Evolutionary conservation across 352 stramenopile species (phyloP).

Genomic region (Pythium plurisporium): DNA sequence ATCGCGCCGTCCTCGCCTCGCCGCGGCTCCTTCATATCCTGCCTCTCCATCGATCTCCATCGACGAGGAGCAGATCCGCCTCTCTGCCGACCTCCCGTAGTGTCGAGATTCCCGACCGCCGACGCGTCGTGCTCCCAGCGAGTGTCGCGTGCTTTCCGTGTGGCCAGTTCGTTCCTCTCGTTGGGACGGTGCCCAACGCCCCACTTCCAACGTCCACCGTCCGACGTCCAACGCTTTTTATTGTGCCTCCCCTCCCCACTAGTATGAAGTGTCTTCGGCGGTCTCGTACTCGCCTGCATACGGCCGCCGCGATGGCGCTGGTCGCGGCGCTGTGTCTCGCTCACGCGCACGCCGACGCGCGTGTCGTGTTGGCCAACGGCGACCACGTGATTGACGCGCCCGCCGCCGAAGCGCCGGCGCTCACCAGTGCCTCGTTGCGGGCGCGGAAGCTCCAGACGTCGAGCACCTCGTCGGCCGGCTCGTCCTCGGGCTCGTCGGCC

Average conservation of each 20-base stretch:
- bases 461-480: background rate
- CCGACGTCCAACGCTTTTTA: too few species aligned
- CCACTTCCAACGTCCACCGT: too few species aligned
- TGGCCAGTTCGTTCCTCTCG: background rate
- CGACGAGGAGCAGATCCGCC: too few species aligned
- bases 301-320: slow-evolving; percentile 2
- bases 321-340: slow-evolving; percentile 12
- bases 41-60: too few species aligned
- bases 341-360: background rate
- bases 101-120: too few species aligned
- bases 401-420: background rate
- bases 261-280: background rate
- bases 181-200: too few species aligned
- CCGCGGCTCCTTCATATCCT: too few species aligned
- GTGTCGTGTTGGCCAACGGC: background rate
- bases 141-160: too few species aligned
- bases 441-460: slow-evolving; percentile 4
- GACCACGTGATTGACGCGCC: background rate
- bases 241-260: background rate
- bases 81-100: too few species aligned
- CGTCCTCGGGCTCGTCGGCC: background rate
- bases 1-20: too few species aligned
- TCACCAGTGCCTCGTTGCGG: background rate
- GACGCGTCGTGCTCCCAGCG: background rate
- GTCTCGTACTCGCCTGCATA: background rate